Evolutionary conservation across 768 basidiomycete genomes (phyloP).

Genomic region (Lactarius pseudohatsudake): DNA sequence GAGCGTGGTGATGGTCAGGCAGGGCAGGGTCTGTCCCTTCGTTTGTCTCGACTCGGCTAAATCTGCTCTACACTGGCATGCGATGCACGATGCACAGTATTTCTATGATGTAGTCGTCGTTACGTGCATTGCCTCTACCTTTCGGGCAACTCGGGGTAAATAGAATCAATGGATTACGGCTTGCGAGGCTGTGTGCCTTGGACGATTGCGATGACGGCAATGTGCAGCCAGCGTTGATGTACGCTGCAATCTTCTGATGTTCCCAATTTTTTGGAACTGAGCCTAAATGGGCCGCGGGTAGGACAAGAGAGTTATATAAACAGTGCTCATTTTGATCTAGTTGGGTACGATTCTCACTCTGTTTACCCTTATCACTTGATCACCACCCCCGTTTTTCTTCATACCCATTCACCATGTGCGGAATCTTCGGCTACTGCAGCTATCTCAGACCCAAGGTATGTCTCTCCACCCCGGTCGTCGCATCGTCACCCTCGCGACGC

Average conservation of each 20-base stretch:
- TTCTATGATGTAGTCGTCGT: background rate
- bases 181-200: background rate
- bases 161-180: no score
- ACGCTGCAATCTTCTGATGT: background rate
- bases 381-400: background rate
- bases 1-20: background rate
- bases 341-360: background rate
- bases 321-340: background rate
- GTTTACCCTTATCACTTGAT: background rate
- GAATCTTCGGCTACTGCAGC: slow-evolving; percentile 96
- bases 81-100: background rate
- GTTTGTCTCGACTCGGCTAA: background rate
- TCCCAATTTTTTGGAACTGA: background rate
- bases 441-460: slow-evolving; percentile 92
- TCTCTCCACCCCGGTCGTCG: background rate
- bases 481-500: background rate
- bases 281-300: slow-evolving; percentile 3
- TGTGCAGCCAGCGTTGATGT: background rate
- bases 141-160: background rate
- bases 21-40: background rate
- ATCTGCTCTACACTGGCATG: background rate
- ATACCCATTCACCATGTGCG: slow-evolving; percentile 59
- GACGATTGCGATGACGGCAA: background rate
- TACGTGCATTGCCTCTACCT: background rate
- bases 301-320: background rate